These are phyloP conservation scores for Asterophora parasitica DNA, from an alignment of 768 basidiomycete genomes.

Conservation along the genomic window DNA sequence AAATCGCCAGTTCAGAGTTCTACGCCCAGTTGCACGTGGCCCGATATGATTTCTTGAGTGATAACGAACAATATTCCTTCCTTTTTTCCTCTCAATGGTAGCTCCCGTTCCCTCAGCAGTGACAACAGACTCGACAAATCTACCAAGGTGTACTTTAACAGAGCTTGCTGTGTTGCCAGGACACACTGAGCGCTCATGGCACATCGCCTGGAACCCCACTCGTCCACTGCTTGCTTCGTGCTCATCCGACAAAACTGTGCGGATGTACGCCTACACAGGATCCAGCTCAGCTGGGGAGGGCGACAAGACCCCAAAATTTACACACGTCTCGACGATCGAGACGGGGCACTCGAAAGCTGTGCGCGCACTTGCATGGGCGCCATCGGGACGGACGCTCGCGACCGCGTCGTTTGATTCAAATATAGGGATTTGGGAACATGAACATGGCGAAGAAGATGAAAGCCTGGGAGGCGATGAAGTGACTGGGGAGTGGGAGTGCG, in stretches of 20 bases:
- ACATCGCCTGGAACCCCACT: slow-evolving; percentile 82
- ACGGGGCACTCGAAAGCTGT: slow-evolving; percentile 90
- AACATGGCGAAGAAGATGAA: slow-evolving; percentile 26
- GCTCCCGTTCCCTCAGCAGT: too few species aligned
- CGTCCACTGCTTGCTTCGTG: slow-evolving; percentile 86
- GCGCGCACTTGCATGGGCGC: slow-evolving; percentile 82
- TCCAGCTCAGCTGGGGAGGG: slow-evolving; percentile 18
- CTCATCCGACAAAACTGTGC: slow-evolving; percentile 89
- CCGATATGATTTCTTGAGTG: too few species aligned
- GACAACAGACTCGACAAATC: too few species aligned
- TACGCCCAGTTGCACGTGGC: too few species aligned
- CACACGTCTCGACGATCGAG: slow-evolving; percentile 58
- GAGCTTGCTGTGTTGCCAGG: slow-evolving; percentile 41
- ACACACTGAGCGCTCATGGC: slow-evolving; percentile 85
- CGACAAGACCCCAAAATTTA: slow-evolving; percentile 40
- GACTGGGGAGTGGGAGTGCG: slow-evolving; percentile 79
- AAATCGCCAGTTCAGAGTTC: too few species aligned
- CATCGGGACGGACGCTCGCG: slow-evolving; percentile 80
- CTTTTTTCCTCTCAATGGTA: too few species aligned
- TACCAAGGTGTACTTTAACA: slow-evolving; percentile 22
- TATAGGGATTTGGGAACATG: slow-evolving; percentile 86
- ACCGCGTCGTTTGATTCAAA: slow-evolving; percentile 94
- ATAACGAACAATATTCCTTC: too few species aligned
- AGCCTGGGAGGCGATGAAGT: slow-evolving; percentile 29
- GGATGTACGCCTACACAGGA: slow-evolving; percentile 68